Evolutionary conservation across 2,329 filamentous ascomycete genomes (phyloP), one percentile per base, ranked within the genome.

Genomic region (Ilyonectria destructans): DNA sequence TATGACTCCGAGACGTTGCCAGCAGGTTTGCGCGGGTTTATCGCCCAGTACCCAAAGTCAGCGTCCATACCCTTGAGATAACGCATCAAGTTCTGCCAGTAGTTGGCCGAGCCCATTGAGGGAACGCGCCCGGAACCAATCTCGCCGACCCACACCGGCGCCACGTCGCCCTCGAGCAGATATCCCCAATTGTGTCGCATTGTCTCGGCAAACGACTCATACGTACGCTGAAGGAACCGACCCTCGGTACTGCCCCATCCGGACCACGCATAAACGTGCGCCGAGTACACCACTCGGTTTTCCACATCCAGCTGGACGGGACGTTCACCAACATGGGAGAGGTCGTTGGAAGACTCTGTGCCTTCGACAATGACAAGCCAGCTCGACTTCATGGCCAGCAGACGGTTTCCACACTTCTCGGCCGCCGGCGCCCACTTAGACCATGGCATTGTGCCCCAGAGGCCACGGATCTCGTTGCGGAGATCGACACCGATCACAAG

Each of bases 361-460:
- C 91, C 91, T 79, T 91, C 91, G 49, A 93, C 88, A 49, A 93
- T 81, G 79, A 93, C 87, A 60, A 93, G 83, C 90, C 90, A 92
- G 80, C 91, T 83, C 19, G 81, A 81, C 66, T 91, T 89, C 77
- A 92, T 83, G 67, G 79, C 79, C 35, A 92, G 83, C 56, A 93
- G 81, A 19, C 86, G 82, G 76, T 92, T 90, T 54, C 89, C 88
- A 66, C 88, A 90, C 68, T 82, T 82, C 80, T 92, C 90, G 33
- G 90, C 90, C 0, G 91, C 91, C 1, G 83, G 77, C 0, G 90
- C 91, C 90, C 90, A 92, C 60, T 83, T 84, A 29, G 83, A 80
- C 90, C 91, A 93, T 6, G 87, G 82, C 88, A 92, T 91, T 15
- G 90, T 91, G 35, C 90, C 91, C 90, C 90, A 92, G 45, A 91